Evolutionary conservation across 192 early-diverging fungal genomes (phyloP), one percentile per base, ranked within the genome.

Genomic region (Gaertneriomyces sp.): DNA sequence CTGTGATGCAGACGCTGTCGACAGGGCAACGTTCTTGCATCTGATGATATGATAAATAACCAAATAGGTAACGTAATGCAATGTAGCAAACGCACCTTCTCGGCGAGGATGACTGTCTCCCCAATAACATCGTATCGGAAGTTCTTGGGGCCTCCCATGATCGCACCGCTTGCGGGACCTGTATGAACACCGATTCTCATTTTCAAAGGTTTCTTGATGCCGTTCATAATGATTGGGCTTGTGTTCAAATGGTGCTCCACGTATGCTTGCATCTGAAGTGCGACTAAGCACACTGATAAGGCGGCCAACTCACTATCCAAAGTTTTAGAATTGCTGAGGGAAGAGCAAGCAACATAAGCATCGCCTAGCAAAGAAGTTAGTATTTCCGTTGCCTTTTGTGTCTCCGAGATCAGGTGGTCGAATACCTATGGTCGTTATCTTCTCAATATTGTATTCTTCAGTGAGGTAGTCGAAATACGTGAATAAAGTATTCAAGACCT

Each of bases 111-210:
- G 8, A 75, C 73, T 70, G 76, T 81, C 47, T 81, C 76, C 46
- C 79, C 79, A 55, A 80, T 55, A 38, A 80, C 56, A 57, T 81
- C 76, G 46, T 78, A 77, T 40, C 79, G 67, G 55, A 81, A 81
- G 51, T 81, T 81, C 52, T 74, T 73, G 4, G 74, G 74, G 14
- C 79, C 79, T n/a, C 79, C 79, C 75, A 77, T 76, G 55, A 81
- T 81, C n/a, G 76, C 79, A n/a, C 74, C 76, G 45, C 62, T 63
- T 38, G 68, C 61, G 11, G 70, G 76, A 14, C 79, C 72, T 10
- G 75, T 71, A 55, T 81, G 63, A n/a, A 81, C 49, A 6, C 79
- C 79, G 33, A 81, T 81, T 39, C 79, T 58, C 76, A 81, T 81
- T 45, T 66, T 66, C 45, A 81, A 52, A 20, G 70, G 69, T 20